Base-by-base conservation (phyloP, 2,329 filamentous ascomycete genomes). In the Bimuria novae-zelandiae region DNA sequence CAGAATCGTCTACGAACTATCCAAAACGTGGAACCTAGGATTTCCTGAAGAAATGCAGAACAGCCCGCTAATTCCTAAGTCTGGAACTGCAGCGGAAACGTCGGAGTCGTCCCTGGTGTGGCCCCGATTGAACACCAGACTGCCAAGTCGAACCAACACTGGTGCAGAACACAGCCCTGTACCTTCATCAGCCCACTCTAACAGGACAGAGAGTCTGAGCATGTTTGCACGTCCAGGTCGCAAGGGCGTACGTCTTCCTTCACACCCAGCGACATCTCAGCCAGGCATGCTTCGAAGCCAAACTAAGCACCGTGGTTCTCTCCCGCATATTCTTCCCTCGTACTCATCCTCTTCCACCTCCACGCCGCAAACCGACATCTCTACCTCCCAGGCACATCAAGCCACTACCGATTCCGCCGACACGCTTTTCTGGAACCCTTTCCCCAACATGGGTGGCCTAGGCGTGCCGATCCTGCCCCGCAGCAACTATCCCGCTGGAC, bases 11-110 rank as follows among this genome's bases (percentile, higher is more conserved):
- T 64, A 75, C 23, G 66, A 72, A 7, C 61, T 79, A 16, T 71
- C 77, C 1, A 69, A 68, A 30, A 76, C 74, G 25, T 80, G 77
- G 78, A 71, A 75, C 23, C 65, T 79, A 25, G 62, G 71, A 1
- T 71, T 77, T 10, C 78, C 77, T 1, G 72, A 77, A 35, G 69
- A 68, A 25, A 39, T 74, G 55, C 33, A 64, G 51, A 51, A 60
- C 55, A 61, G 65, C 52, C 54, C 59, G 49, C 46, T 70, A 40
- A 16, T 74, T 51, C 59, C 68, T 25, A 54, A 55, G 48, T 47
- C 49, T 19, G 23, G 61, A 2, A 40, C 52, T 17, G 46, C 40
- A n/a, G 22, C 22, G 1, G 22, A 11, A 27, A 27, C 33, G 12
- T 36, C 30, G 21, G 21, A 46, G 12, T 25, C 8, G 10, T 61